Evolutionary conservation across 2,329 filamentous ascomycete species (phyloP), one percentile per base, ranked within the genome.

Genomic region (Colletotrichum sp.): DNA sequence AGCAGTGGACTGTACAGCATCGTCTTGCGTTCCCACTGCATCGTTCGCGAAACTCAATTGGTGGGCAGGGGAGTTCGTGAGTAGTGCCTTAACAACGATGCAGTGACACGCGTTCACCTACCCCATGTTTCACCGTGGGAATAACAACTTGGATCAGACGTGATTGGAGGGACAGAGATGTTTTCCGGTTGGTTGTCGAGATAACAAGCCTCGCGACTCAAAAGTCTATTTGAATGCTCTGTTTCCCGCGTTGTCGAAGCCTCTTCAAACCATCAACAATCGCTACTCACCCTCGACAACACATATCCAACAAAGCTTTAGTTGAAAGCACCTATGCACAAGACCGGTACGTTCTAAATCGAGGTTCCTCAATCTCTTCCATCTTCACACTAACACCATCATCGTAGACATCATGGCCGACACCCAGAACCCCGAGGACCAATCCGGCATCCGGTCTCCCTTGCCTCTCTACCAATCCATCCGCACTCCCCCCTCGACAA

Each of bases 391-490:
- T 22, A 39, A 27, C 9, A 4, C 32, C n/a, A 55, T 8, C 12
- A 28, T 39, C 3, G 22, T 4, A 66, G 67, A 66, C 52, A 71
- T n/a, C 15, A 71, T 71, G 71, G 67, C 60, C 9, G 43, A 66
- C 52, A 39, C 7, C 36, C 70, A 60, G 27, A 22, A 25, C 52
- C 60, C 34, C 34, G 71, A 74, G 15, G 67, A 71, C n/a, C 61
- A 48, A 22, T 25, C 56, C 27, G n/a, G n/a, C 12, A 34, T 74
- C 36, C 67, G 61, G 27, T 71, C 71, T 9, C 71, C 71, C 3
- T 13, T 74, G 15, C 71, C 71, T n/a, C 60, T 36, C 22, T 74
- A 74, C 52, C 71, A 74, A 30, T 16, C 34, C 48, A 58, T 71
- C 27, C 67, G 61, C 28, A 74, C 67, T n/a, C 67, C 71, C 43